Evolutionary conservation across 2,329 filamentous ascomycete species (phyloP), one percentile per base, ranked within the genome.

Genomic region (Botryotinia calthae): DNA sequence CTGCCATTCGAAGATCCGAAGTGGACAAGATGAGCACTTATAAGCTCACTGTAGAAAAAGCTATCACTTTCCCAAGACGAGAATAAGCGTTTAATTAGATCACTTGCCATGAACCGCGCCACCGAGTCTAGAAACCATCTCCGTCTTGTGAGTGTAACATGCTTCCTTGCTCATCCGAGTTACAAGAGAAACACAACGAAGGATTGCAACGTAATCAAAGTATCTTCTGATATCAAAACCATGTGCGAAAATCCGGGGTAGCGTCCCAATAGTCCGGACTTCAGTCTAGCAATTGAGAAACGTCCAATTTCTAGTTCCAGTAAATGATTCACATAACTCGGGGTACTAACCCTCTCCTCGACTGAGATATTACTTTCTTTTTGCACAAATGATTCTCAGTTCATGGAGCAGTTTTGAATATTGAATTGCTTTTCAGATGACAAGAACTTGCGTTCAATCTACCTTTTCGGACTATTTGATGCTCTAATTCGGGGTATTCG

Each of bases 171-270:
- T 22, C 25, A 40, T 22, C 34, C 31, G n/a, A 64, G 25, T 70
- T 51, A n/a, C 44, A 70, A 64, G 22, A 56, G 31, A 40, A 44
- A 37, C 46, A 54, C 59, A 37, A 20, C 37, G 14, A 56, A 8
- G n/a, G 16, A 28, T 25, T 65, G 69, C 9, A 37, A 71, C 59
- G 59, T 71, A 66, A 71, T 56, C 46, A 22, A n/a, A n/a, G 61
- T 42, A 71, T 56, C 69, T 65, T 46, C 69, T 71, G 69, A 71
- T 65, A 37, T 40, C 7, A 56, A 65, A 71, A 42, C 28, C 69
- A 71, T 71, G 69, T 65, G 46, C 34, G 69, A 58, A 63, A 65
- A 40, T 20, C 69, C 16, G 20, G 59, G 69, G n/a, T 65, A 44
- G 28, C 54, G 28, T 22, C 7, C 34, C 48, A 56, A 56, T 56